Evolutionary conservation across 192 early-diverging fungal species (phyloP), one percentile per base, ranked within the genome.

Genomic region (Coemansia sp.): DNA sequence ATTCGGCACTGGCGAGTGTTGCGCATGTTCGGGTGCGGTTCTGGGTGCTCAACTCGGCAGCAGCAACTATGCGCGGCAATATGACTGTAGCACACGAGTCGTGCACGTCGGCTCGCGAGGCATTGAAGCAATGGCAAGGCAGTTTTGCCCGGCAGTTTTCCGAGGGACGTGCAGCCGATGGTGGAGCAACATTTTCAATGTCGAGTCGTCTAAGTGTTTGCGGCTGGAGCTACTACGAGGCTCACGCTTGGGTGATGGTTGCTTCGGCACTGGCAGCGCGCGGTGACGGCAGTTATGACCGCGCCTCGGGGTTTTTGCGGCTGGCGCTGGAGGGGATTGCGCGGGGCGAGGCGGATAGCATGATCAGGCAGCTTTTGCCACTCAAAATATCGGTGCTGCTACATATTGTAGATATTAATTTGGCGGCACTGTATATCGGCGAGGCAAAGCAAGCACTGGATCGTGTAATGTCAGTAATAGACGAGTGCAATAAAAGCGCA

Each of bases 161-260:
- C 1, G 40, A 19, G 0, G 59, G 53, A 21, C 9, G 53, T n/a
- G 56, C 57, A 2, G n/a, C 67, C 0, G 44, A 66, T 34, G 68
- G 59, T 31, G 76, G 71, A 14, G 66, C 65, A 14, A 42, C 60
- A n/a, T 57, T 71, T 40, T 47, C 22, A 11, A 42, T 42, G 15
- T 40, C 49, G 14, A 52, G 38, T n/a, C 50, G 34, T 4, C 50
- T 69, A 36, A 11, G 36, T 1, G 20, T 76, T 15, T 25, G 60
- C 2, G 64, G 76, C 0, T 69, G 71, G 60, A 61, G 63, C 28
- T 79, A 79, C 54, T 79, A 73, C 40, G 76, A 79, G 48, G 66
- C 71, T 0, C 76, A 79, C 57, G 76, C 66, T 2, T 79, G 76
- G 76, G 67, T 65, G 3, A 79, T 79, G 71, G 67, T 79, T 5